Percentiles rank a stretch among this genome's conserved stretches.
phyloP scores from a whole-genome alignment of 352 stramenopile species.

The Stephanocyclus meneghinianus region DNA sequence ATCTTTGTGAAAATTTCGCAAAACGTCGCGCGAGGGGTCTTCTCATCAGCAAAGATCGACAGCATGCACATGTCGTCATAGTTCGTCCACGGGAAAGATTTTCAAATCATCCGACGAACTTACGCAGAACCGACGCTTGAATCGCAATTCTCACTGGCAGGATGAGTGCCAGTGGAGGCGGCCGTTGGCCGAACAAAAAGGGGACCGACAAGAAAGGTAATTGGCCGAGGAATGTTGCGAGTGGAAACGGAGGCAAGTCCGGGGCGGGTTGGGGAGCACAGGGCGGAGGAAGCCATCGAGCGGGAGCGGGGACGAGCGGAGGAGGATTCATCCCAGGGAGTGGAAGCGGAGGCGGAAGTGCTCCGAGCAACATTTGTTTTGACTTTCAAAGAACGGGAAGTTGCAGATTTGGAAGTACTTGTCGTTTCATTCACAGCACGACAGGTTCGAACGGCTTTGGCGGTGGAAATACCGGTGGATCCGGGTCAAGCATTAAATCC shows the following conservation, averaged over 20 bases:
- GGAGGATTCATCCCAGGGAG: not conserved
- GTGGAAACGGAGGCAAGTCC: not conserved
- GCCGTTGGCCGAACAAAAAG: not conserved
- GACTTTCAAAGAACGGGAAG: slow-evolving; percentile 23
- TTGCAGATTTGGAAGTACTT: slow-evolving; percentile 37
- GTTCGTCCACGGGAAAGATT: too few species aligned
- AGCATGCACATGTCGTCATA: too few species aligned
- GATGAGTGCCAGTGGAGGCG: slow-evolving; percentile 1
- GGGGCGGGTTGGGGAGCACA: not conserved
- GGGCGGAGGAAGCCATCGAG: not conserved
- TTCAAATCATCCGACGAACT: too few species aligned
- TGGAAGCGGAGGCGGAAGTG: not conserved
- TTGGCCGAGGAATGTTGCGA: not conserved
- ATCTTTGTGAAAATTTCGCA: too few species aligned
- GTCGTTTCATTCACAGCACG: slow-evolving; percentile 37
- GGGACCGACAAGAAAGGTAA: not conserved
- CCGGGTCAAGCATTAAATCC: not conserved
- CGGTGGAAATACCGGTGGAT: not conserved
- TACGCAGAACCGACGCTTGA: too few species aligned
- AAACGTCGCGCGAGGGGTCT: too few species aligned
- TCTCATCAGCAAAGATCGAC: too few species aligned
- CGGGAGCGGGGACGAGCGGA: not conserved
- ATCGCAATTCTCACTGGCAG: not conserved
- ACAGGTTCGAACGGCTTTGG: not conserved
- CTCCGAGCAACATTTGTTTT: slow-evolving; percentile 13